Evolutionary conservation across 2,329 filamentous ascomycete species (phyloP).

Genomic region (Colletotrichum tanaceti): DNA sequence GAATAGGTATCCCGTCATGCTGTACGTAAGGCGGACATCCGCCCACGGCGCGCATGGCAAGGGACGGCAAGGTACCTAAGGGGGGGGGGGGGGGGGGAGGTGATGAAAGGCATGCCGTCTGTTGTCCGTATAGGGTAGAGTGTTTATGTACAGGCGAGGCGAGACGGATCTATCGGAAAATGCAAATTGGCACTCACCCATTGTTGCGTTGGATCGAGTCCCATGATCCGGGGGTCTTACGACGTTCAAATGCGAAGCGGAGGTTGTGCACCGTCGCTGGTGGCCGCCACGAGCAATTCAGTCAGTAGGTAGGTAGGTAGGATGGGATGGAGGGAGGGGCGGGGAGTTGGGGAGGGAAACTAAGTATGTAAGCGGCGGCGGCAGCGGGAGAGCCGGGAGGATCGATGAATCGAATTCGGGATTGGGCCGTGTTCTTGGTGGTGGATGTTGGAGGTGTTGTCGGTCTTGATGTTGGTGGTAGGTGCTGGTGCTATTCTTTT

Average conservation of each 20-base stretch:
- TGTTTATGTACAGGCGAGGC: constrained; percentile 4
- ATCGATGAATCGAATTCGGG: neutral
- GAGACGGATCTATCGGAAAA: constrained; percentile 9
- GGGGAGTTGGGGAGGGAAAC: neutral
- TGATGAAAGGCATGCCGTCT: constrained; percentile 1
- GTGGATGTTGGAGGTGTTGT: neutral
- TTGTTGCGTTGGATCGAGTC: constrained; percentile 49
- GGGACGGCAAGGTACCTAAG: constrained; percentile 5
- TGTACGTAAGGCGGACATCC: constrained; percentile 3
- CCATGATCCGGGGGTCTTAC: constrained; percentile 48
- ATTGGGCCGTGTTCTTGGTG: neutral
- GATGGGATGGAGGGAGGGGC: neutral
- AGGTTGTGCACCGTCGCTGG: constrained; percentile 28
- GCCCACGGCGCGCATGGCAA: neutral
- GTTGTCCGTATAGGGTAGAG: too few species aligned
- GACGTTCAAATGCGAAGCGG: constrained; percentile 34
- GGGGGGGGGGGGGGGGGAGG: neutral
- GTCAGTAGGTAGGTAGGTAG: too few species aligned
- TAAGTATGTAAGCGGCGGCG: neutral
- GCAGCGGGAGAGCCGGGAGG: constrained; percentile 1
- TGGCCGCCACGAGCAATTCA: constrained; percentile 14
- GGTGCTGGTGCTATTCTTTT: neutral
- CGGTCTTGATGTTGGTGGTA: neutral
- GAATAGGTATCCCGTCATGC: constrained; percentile 7
- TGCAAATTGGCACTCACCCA: constrained; percentile 48